A percentile compares a stretch with the other conserved stretches of the same genome.
Evolutionary conservation across 2,329 filamentous ascomycete species (phyloP).

Genomic region (Calonectria hongkongensis): DNA sequence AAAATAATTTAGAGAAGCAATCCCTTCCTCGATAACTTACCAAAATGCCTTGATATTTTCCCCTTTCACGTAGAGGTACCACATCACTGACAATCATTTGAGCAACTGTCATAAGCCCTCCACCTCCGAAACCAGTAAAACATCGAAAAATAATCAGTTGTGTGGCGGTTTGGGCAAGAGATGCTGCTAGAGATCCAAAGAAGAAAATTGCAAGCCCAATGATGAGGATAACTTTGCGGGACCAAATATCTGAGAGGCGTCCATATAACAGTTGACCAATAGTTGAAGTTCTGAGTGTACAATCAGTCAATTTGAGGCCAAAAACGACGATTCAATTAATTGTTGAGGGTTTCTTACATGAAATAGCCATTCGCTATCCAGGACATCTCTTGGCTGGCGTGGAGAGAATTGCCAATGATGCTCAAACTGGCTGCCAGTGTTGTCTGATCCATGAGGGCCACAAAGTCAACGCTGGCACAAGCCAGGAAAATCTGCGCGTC

Average conservation of each 20-base stretch:
- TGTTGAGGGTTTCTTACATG: not conserved
- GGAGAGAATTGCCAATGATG: constrained; percentile 12
- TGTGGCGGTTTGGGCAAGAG: not conserved
- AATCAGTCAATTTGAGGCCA: not conserved
- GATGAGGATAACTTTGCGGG: constrained; percentile 15
- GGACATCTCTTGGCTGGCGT: not conserved
- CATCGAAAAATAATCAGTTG: constrained; percentile 4
- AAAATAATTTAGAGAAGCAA: not conserved
- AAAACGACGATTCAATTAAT: not conserved
- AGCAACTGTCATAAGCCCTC: constrained; percentile 8
- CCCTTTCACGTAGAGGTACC: constrained; percentile 9
- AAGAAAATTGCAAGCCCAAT: constrained; percentile 18
- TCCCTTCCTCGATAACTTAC: not conserved
- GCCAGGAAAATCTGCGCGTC: not conserved
- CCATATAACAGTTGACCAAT: constrained; percentile 12
- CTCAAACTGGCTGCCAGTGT: constrained; percentile 13
- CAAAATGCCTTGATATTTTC: constrained; percentile 20
- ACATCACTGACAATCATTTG: constrained; percentile 25
- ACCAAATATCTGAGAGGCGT: constrained; percentile 13
- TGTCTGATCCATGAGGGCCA: constrained; percentile 20
- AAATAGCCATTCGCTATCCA: constrained; percentile 14
- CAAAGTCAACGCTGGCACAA: constrained; percentile 18
- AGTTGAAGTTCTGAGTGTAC: not conserved
- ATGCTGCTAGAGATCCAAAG: not conserved
- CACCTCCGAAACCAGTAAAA: constrained; percentile 8